Evolutionary conservation across 345 rosid species (phyloP), one percentile per base, ranked within the genome.

Genomic region (Bruguiera gymnorhiza): DNA sequence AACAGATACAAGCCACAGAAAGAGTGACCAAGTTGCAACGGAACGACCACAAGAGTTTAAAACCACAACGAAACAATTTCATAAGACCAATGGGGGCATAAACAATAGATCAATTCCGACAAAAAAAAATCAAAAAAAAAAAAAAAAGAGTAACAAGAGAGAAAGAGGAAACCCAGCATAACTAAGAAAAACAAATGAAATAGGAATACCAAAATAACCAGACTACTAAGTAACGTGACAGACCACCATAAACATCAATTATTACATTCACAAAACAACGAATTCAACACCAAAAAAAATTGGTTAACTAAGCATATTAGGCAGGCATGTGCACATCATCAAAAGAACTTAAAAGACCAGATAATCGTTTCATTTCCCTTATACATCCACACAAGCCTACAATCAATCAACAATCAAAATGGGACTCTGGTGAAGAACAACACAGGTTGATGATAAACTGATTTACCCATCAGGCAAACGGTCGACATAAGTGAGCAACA

Each of bases 401-500:
- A 58, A 29, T 55, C 68, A 68, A 62, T 63, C 63, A 68, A 3
- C 55, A 54, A 56, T 21, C 59, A 55, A 29, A 55, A 21, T 31
- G 31, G 1, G 10, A 67, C 34, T 48, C 54, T 27, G 37, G 18
- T 20, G n/a, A 60, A 23, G 24, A 60, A 43, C 55, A 20, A 48
- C 24, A 60, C 56, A 30, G 39, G 46, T 3, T 18, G 81, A 53
- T 18, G 7, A 43, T 43, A 43, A 43, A 43, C 18, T 13, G 18
- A 64, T 59, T 73, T 80, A 86, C 90, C 90, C 90, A 73, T 66
- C 67, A 37, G 90, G 98, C 18, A 93, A 86, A 72, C 65, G 82
- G 82, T 89, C 90, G 37, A 89, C 98, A 73, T 71, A 88, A 70
- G 97, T 85, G 75, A 91, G 95, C 76, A 94, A 75, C 98, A 94